Evolutionary conservation across 805 yeast species (phyloP).

Genomic region (Isabelozyma gotoi): DNA sequence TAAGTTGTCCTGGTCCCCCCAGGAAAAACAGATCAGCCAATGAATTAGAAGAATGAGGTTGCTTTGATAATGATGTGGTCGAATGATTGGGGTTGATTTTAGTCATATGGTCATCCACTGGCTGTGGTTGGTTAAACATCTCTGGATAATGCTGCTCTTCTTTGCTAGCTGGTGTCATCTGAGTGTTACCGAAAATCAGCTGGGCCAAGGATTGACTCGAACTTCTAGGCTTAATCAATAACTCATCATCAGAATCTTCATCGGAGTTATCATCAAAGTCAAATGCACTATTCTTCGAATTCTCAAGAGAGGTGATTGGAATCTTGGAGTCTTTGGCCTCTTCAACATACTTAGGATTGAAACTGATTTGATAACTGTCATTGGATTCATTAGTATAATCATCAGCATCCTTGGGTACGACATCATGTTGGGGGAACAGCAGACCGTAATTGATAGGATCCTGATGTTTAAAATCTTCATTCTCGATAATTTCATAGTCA

Average conservation of each 20-base stretch:
- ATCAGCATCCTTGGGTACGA: not conserved
- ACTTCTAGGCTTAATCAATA: conserved; percentile 37
- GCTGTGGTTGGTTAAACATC: conserved; percentile 17
- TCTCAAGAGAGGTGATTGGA: conserved; percentile 17
- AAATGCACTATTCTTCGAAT: conserved; percentile 8
- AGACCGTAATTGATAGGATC: conserved; percentile 7
- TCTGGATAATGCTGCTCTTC: conserved; percentile 20
- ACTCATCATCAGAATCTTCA: conserved; percentile 30
- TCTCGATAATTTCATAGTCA: conserved; percentile 35
- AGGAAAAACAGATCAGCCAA: conserved; percentile 40
- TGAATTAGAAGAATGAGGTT: conserved; percentile 41
- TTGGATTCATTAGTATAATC: conserved; percentile 3
- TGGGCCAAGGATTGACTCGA: conserved; percentile 46
- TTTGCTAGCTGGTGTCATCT: conserved; percentile 8
- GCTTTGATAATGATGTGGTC: conserved; percentile 34
- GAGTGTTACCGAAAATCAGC: conserved; percentile 29
- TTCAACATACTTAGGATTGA: not conserved
- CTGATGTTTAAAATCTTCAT: conserved; percentile 17
- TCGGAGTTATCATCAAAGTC: conserved; percentile 10
- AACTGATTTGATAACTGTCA: not conserved
- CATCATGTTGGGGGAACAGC: conserved; percentile 5
- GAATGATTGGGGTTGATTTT: conserved; percentile 35
- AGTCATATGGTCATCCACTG: conserved; percentile 23
- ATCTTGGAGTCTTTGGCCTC: conserved; percentile 8
- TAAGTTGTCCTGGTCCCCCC: conserved; percentile 12